Base-by-base conservation (phyloP, 1,284 basidiomycete species). In the Leccinum fuscescens region DNA sequence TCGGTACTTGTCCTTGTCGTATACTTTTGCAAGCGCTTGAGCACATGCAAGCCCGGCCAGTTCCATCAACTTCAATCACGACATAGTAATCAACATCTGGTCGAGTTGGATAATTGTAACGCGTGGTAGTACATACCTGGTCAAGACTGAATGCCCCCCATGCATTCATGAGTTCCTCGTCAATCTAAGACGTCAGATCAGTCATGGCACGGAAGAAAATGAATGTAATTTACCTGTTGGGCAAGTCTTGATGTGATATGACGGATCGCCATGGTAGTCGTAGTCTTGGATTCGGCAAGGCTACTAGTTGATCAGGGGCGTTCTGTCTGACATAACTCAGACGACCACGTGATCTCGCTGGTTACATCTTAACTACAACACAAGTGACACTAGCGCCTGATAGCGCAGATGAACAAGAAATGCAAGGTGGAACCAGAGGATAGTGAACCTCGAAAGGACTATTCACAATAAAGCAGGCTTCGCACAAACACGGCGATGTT, bases 21-120 rank as follows among this genome's bases (percentile, higher is more conserved):
- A 98, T 2, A 88, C 86, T 17, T 82, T 88, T 14, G 89, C 88
- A 1, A 98, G 79, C 0, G 92, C 86, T 74, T 96, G 93, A 0
- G 97, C 97, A 70, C 96, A 98, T 0, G 96, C 90, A 14, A 98
- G 79, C 0, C 97, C 97, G n/a, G 97, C 97, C 3, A 99, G 84
- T 72, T 99, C 96, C 96, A 99, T 99, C 29, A 99, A 79, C 92
- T 97, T 63, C 22, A 55, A 29, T 17, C 55, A 60, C 27, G 42
- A 42, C 49, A 61, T 51, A 15, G 15, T 39, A 56, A 42, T 61
- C 52, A 63, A 52, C 17, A 31, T 35, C 17, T 39, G 8, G 22
- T 46, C 20, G 20, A 14, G 12, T 46, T 20, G 20, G 1, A 48
- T 49, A 12, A 46, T 20, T 20, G 44, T 20, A 46, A 46, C 35